These are phyloP conservation scores for Melanogaster broomeanus DNA, from an alignment of 768 basidiomycete species.

Conservation along the genomic window DNA sequence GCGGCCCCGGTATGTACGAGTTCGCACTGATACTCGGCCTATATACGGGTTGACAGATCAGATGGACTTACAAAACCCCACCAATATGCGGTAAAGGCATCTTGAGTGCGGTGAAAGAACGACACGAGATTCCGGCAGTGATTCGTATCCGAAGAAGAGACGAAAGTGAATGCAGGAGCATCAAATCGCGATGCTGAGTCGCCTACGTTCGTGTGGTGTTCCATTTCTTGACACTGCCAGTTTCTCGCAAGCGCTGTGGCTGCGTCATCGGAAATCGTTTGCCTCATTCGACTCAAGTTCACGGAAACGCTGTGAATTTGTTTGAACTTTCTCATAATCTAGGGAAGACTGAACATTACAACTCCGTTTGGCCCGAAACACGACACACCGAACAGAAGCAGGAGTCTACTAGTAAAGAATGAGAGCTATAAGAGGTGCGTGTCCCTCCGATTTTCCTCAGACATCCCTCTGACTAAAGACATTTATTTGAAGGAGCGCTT, in stretches of 20 bases:
- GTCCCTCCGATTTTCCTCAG: conserved; percentile 5
- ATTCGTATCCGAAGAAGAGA: conserved; percentile 3
- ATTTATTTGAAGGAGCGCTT: conserved; percentile 51
- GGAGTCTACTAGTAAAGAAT: conserved; percentile 31
- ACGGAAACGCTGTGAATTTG: conserved; percentile 9
- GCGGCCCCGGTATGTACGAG: background rate
- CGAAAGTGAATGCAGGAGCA: conserved; percentile 9
- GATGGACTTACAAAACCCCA: conserved; percentile 18
- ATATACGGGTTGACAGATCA: background rate
- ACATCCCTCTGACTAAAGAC: conserved; percentile 5
- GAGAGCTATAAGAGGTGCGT: conserved; percentile 66
- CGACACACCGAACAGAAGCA: background rate
- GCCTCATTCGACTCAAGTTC: conserved; percentile 5
- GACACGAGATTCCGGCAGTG: background rate
- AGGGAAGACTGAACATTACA: conserved; percentile 2
- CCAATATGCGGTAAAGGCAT: conserved; percentile 11
- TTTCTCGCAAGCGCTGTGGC: background rate
- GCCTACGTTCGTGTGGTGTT: too few species aligned
- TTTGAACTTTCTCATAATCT: conserved; percentile 16
- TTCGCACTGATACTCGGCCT: background rate
- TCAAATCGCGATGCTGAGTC: too few species aligned
- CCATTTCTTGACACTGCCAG: too few species aligned
- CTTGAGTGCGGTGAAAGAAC: conserved; percentile 5
- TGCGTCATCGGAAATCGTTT: background rate
- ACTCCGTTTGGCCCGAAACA: background rate